Evolutionary conservation across 139 green algal species (phyloP).

Genomic region (Nannochloris sp.): DNA sequence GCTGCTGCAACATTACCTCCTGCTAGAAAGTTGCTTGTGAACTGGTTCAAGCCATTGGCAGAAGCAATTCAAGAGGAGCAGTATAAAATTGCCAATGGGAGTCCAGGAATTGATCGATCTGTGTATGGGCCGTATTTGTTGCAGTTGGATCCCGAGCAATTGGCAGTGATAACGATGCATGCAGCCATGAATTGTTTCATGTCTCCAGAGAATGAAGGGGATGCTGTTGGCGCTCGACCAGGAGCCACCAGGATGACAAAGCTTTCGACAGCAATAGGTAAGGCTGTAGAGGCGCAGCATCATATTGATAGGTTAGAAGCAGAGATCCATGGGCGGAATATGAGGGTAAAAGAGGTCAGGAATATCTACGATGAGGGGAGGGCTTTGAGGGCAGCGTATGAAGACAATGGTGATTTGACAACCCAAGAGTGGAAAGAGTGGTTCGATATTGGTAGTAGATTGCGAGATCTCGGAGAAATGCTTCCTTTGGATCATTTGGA

Average conservation of each 20-base stretch:
- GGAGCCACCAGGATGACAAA: conserved; percentile 23
- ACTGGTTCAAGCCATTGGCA: conserved; percentile 34
- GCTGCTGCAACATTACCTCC: conserved; percentile 17
- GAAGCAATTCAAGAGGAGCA: conserved; percentile 40
- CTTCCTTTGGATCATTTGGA: conserved; percentile 20
- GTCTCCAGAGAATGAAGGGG: background rate
- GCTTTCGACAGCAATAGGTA: conserved; percentile 17
- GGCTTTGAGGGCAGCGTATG: background rate
- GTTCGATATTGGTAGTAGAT: conserved; percentile 7
- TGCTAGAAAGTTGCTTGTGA: conserved; percentile 22
- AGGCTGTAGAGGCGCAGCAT: conserved; percentile 36
- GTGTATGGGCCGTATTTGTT: conserved; percentile 54
- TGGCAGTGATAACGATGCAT: conserved; percentile 55
- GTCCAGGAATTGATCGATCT: conserved; percentile 19
- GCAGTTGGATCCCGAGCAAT: conserved; percentile 37
- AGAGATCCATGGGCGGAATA: conserved; percentile 20
- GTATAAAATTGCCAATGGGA: conserved; percentile 13
- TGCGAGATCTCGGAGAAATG: conserved; percentile 26
- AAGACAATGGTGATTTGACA: conserved; percentile 1
- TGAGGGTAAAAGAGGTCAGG: conserved; percentile 17
- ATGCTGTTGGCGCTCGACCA: conserved; percentile 1
- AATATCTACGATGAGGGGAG: conserved; percentile 16
- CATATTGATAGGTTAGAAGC: conserved; percentile 30
- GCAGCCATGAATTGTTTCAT: conserved; percentile 6
- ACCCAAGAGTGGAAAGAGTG: conserved; percentile 15